These are phyloP conservation scores for Basidiobolus meristosporus DNA, from an alignment of 371 early-diverging fungal species.

Conservation along the genomic window DNA sequence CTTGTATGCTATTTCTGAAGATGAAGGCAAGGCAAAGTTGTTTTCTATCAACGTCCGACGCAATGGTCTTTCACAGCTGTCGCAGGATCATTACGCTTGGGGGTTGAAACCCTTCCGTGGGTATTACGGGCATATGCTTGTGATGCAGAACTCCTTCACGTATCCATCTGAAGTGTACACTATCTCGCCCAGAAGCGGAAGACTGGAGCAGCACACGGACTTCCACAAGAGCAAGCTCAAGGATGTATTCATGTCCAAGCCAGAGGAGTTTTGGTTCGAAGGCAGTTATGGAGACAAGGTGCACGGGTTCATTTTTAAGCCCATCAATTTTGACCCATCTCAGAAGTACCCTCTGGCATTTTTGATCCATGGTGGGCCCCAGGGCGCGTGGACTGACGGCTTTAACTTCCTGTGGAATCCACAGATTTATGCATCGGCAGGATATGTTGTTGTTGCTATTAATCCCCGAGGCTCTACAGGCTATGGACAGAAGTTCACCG, in stretches of 20 bases:
- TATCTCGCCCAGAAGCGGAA: slow-evolving; percentile 12
- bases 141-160: slow-evolving; percentile 19
- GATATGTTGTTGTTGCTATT: slow-evolving; percentile 54
- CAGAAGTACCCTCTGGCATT: slow-evolving; percentile 60
- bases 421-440: slow-evolving; percentile 51
- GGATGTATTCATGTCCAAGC: slow-evolving; percentile 10
- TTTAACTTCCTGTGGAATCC: slow-evolving; percentile 22
- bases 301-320: slow-evolving; percentile 53
- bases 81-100: slow-evolving; percentile 18
- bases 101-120: slow-evolving; percentile 18
- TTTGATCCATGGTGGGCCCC: slow-evolving; percentile 47
- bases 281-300: slow-evolving; percentile 42
- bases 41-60: slow-evolving; percentile 16
- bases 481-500: slow-evolving; percentile 57
- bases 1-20: slow-evolving; percentile 33
- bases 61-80: too few relatives aligned
- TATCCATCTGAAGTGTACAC: slow-evolving; percentile 16
- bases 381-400: slow-evolving; percentile 1
- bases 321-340: slow-evolving; percentile 27
- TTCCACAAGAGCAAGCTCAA: slow-evolving; percentile 10
- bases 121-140: slow-evolving; percentile 13
- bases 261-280: slow-evolving; percentile 41
- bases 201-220: slow-evolving; percentile 9
- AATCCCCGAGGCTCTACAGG: slow-evolving; percentile 71
- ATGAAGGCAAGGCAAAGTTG: slow-evolving; percentile 31